Base-by-base conservation (phyloP, 176 grass and related monocot species). In the Oropetium thomaeum region DNA sequence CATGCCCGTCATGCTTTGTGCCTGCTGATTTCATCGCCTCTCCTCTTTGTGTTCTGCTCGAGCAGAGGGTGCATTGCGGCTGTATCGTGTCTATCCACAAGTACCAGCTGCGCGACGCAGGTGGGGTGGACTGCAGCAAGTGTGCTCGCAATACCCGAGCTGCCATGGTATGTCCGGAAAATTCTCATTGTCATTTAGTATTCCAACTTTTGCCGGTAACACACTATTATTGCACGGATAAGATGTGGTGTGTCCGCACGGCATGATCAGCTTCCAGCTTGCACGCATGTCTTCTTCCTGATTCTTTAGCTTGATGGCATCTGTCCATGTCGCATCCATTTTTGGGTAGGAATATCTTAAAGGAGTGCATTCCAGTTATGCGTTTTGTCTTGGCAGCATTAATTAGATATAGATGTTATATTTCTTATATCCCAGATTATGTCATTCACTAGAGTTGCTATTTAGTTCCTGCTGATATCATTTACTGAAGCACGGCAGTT, bases 61-160 rank as follows among this genome's bases (percentile, higher is more conserved):
- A 47, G 68, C 92, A 99, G 96, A 79, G 77, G 75, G 68, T 96
- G 58, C 96, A 99, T 82, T 99, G 96, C 59, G 96, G 96, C 66
- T 99, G 96, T 66, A 90, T 99, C 58, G 96, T 99, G 69, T 99
- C 92, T 10, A 66, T 84, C 67, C 77, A 87, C 72, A 77, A 81
- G 73, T 99, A 88, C 52, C 69, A 80, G 26, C 85, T 96, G 67
- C 92, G 94, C 11, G 96, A 99, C 26, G 85, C 84, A n/a, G 96
- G 96, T n/a, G 96, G 96, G 58, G 75, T 98, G 39, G 96, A 99
- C 14, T 96, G 96, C 38, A 27, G 82, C 71, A 49, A 89, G 41
- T 99, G 96, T 51, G 79, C 92, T 40, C 89, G 89, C 53, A 99
- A 87, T 69, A 81, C 70, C 13, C 76, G 73, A 40, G 3, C 34